These are phyloP conservation scores for Alternaria triticimaculans DNA, from an alignment of 2,329 filamentous ascomycete species.

Conservation along the genomic window DNA sequence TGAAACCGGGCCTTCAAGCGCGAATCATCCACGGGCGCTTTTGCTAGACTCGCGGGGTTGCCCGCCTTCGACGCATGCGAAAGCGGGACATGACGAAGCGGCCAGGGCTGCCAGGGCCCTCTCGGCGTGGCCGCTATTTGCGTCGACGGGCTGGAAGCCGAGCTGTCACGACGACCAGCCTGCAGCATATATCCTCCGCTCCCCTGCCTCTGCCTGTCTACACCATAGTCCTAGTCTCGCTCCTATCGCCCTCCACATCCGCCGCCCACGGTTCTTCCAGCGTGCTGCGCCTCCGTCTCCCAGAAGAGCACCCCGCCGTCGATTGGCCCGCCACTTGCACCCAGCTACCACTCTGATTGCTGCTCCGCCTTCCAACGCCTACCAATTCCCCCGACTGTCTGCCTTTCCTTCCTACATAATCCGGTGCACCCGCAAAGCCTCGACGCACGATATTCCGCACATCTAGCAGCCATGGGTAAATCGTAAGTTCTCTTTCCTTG, in stretches of 20 bases:
- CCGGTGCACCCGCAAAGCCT: constrained; percentile 6
- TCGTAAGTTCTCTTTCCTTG: constrained; percentile 45
- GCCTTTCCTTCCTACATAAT: constrained; percentile 13
- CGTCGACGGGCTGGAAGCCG: constrained; percentile 8
- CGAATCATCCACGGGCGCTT: constrained; percentile 8
- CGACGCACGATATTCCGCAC: constrained; percentile 5
- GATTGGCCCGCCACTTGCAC: constrained; percentile 24
- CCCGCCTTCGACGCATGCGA: constrained; percentile 4
- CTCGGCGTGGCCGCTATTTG: constrained; percentile 14
- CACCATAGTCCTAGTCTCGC: neutral
- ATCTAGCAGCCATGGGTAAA: constrained; percentile 47
- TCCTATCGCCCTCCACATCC: neutral
- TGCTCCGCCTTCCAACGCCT: constrained; percentile 20
- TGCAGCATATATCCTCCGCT: constrained; percentile 6
- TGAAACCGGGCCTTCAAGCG: neutral
- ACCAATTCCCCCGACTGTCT: constrained; percentile 22
- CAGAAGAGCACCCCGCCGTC: constrained; percentile 22
- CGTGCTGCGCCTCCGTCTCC: constrained; percentile 6
- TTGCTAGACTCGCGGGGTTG: constrained; percentile 10
- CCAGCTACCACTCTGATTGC: constrained; percentile 14
- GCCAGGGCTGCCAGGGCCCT: constrained; percentile 8
- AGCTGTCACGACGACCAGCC: constrained; percentile 9
- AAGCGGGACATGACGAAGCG: constrained; percentile 14
- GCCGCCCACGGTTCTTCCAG: neutral
- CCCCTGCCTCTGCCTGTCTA: neutral